Base-by-base conservation (phyloP, 495 filamentous ascomycete species). In the Tuber magnatum region DNA sequence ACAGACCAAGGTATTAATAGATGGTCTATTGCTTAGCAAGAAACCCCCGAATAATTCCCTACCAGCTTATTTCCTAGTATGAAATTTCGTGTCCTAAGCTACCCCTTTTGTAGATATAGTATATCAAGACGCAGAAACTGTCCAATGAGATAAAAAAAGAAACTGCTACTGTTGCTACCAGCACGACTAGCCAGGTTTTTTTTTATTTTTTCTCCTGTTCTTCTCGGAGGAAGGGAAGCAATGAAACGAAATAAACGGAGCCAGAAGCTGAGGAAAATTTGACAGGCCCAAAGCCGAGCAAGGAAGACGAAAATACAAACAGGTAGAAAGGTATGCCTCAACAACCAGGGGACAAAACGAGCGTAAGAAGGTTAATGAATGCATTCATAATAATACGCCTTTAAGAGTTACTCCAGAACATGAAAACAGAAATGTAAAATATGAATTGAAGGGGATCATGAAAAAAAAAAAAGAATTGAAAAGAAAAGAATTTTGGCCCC, bases 311-410 rank as follows among this genome's bases (percentile, higher is more conserved):
- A 65, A 65, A 7, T 35, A 65, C 56, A 35, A 24, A 61, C 28
- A 28, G n/a, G 28, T 65, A 65, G 56, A 65, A 65, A 18, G 56
- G 56, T 28, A 65, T 65, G 14, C 12, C 28, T 35, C 32, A 35
- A 35, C 12, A 65, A 32, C 28, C 56, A 32, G 28, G 51, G 51
- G 56, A 35, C 28, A 35, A 32, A 65, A 65, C 8, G 56, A 65
- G 56, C 5, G 56, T 28, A 65, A 74, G 68, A 56, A 77, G 68
- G 38, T 61, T 69, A 79, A 79, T 79, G 61, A 76, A 78, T 76
- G 76, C 76, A 78, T 72, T 51, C 74, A 48, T 72, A 78, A 79
- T 71, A 73, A 65, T 79, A 79, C 77, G 77, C 77, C 77, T 79
- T 69, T 41, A 35, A 72, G 71, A 72, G 69, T 48, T 68, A 69